Evolutionary conservation across 192 early-diverging fungal species (phyloP).

Genomic region (Chytriomyces sp.): DNA sequence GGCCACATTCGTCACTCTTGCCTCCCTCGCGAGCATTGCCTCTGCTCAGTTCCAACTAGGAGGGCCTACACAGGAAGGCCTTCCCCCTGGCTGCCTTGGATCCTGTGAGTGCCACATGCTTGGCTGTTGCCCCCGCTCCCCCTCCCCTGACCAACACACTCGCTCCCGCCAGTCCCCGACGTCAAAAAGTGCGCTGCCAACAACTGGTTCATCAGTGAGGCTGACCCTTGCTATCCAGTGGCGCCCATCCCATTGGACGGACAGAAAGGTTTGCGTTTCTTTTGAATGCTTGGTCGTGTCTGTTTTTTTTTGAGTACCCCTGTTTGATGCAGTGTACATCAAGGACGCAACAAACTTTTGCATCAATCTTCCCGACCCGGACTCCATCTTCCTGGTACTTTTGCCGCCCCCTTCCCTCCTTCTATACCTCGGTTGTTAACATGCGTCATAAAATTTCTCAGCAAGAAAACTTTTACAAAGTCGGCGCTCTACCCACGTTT

Average conservation of each 20-base stretch:
- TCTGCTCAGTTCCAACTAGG: not conserved
- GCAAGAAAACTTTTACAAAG: conserved; percentile 30
- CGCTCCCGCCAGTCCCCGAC: conserved; percentile 17
- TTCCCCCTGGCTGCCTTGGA: not conserved
- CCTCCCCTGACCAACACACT: no score
- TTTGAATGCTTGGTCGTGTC: not conserved
- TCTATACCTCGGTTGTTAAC: conserved; percentile 9
- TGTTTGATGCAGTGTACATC: conserved; percentile 17
- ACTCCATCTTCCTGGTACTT: not conserved
- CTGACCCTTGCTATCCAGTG: conserved; percentile 33
- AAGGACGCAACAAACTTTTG: conserved; percentile 37
- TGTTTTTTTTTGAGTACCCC: not conserved
- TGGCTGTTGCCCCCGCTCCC: no score
- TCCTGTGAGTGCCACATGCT: not conserved
- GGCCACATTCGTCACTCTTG: not conserved
- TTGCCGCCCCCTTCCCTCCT: no score
- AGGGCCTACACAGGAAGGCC: not conserved
- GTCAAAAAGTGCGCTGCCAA: conserved; percentile 17
- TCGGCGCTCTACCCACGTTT: conserved; percentile 30
- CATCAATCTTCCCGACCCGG: conserved; percentile 41
- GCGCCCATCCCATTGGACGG: conserved; percentile 19
- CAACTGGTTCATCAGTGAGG: conserved; percentile 32
- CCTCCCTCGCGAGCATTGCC: not conserved
- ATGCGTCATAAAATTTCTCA: not conserved
- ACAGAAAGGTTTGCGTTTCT: conserved; percentile 21